phyloP scores from a whole-genome alignment of 495 filamentous ascomycete genomes.

The Tuber borchii region DNA sequence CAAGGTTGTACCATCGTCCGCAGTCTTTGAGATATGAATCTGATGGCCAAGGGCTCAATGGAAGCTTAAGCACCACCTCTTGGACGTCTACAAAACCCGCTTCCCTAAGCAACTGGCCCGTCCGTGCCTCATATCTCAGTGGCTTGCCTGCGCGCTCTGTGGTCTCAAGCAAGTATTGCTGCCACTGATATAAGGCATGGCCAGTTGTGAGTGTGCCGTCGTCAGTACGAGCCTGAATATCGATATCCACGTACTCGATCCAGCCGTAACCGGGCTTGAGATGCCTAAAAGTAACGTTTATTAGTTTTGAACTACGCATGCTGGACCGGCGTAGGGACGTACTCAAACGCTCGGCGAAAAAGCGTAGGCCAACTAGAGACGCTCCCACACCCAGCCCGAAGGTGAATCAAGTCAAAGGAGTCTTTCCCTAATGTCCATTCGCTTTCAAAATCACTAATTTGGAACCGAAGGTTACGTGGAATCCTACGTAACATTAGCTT shows the following conservation, averaged over 20 bases:
- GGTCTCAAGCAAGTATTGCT: conserved; percentile 60
- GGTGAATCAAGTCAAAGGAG: conserved; percentile 80
- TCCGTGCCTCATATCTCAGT: conserved; percentile 59
- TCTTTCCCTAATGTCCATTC: conserved; percentile 70
- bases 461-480: conserved; percentile 62
- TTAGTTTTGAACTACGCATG: conserved; percentile 16
- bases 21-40: conserved; percentile 63
- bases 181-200: conserved; percentile 58
- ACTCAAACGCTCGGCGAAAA: conserved; percentile 64
- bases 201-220: conserved; percentile 55
- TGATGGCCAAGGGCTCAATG: conserved; percentile 71
- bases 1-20: conserved; percentile 80
- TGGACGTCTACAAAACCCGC: conserved; percentile 81
- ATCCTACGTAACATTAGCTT: conserved; percentile 49
- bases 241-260: conserved; percentile 91
- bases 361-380: conserved; percentile 69
- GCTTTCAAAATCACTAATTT: conserved; percentile 70
- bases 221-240: conserved; percentile 71
- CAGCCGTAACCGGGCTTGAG: conserved; percentile 69
- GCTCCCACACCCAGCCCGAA: conserved; percentile 74
- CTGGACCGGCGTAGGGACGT: conserved; percentile 36
- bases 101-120: conserved; percentile 56
- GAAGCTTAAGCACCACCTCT: conserved; percentile 64
- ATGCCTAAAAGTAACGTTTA: conserved; percentile 49
- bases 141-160: conserved; percentile 60